Conservation (phyloP, 306 rosid genomes). For the Sicyos edulis region DNA sequence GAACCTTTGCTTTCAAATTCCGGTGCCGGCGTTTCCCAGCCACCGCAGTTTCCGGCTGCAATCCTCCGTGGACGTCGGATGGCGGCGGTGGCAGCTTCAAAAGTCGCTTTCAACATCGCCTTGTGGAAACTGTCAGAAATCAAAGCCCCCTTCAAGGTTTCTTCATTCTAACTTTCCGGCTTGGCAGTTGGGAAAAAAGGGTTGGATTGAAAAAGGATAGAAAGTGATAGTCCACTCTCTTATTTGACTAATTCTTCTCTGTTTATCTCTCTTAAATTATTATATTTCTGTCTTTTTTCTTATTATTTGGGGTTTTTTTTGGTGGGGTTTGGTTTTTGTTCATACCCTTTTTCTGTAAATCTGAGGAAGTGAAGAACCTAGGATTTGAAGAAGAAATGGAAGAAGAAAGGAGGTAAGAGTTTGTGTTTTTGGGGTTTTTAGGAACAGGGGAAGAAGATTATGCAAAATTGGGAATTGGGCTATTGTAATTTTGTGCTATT, state of each 20-base stretch:
- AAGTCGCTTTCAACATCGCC: background rate
- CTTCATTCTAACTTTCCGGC: slow-evolving; percentile 19
- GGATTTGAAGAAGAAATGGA: background rate
- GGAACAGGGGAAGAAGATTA: slow-evolving; percentile 9
- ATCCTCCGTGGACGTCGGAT: slow-evolving; percentile 6
- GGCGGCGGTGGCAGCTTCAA: background rate
- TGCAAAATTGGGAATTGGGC: background rate
- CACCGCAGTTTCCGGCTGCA: background rate
- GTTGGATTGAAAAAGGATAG: slow-evolving; percentile 12
- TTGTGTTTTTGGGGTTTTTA: background rate
- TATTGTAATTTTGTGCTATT: background rate
- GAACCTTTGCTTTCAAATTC: background rate
- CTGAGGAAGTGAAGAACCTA: background rate
- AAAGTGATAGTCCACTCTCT: slow-evolving; percentile 20
- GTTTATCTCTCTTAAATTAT: slow-evolving; percentile 16
- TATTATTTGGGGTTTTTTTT: slow-evolving; percentile 13
- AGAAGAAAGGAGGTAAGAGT: background rate
- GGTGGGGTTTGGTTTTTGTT: background rate
- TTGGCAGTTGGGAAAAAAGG: slow-evolving; percentile 18
- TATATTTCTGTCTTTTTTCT: background rate
- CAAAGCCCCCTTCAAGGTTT: background rate
- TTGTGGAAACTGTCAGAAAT: background rate
- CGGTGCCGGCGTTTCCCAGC: background rate
- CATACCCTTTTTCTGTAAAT: background rate
- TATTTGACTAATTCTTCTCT: slow-evolving; percentile 14